phyloP scores from a whole-genome alignment of 164 flowering plant species.

The Chimonanthus praecox region DNA sequence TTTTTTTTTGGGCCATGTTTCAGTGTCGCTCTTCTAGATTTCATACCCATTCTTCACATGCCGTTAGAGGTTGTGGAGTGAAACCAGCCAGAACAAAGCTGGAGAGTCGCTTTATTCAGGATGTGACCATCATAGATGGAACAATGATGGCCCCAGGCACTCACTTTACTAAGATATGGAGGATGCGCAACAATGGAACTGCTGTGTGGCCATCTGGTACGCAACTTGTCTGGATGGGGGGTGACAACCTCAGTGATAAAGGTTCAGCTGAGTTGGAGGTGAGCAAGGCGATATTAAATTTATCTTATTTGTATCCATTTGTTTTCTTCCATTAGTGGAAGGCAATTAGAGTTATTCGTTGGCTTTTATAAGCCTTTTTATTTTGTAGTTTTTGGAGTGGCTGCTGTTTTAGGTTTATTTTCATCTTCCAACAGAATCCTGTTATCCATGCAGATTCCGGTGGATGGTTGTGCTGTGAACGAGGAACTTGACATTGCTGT shows the following conservation, averaged over 20 bases:
- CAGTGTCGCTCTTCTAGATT: constrained; percentile 16
- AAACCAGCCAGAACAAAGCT: constrained; percentile 27
- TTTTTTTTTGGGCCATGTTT: not conserved
- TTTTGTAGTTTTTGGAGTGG: not conserved
- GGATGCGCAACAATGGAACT: constrained; percentile 75
- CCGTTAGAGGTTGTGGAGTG: constrained; percentile 16
- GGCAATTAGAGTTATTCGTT: too few relatives aligned
- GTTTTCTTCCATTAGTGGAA: not conserved
- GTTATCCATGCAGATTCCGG: constrained; percentile 41
- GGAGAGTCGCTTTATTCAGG: constrained; percentile 59
- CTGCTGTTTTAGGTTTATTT: not conserved
- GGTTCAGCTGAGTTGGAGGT: constrained; percentile 54
- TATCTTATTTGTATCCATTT: not conserved
- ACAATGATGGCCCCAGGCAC: constrained; percentile 61
- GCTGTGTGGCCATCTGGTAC: constrained; percentile 56
- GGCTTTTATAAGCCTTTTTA: too few relatives aligned
- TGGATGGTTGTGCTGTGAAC: constrained; percentile 36
- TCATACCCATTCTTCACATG: constrained; percentile 15
- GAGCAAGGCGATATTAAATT: not conserved
- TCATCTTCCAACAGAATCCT: not conserved
- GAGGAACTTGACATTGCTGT: constrained; percentile 65
- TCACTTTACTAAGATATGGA: constrained; percentile 84
- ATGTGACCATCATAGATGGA: constrained; percentile 74
- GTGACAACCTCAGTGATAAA: constrained; percentile 40
- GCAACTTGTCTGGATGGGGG: constrained; percentile 75